Base-by-base conservation (phyloP, 1,284 basidiomycete species). In the Entoloma clypeatum region DNA sequence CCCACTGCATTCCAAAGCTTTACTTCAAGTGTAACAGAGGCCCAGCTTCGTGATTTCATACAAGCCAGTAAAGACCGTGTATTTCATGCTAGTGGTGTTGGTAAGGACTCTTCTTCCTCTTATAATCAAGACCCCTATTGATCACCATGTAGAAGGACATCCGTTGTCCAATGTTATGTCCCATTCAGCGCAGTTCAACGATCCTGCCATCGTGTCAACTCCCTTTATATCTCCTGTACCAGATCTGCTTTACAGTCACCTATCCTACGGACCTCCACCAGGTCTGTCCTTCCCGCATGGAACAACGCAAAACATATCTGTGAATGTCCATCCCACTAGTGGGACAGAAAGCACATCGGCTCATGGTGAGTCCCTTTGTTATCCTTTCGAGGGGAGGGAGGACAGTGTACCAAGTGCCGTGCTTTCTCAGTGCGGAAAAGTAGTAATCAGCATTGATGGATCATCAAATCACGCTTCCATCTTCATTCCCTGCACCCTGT, bases 131-230 rank as follows among this genome's bases (percentile, higher is more conserved):
- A n/a, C n/a, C n/a, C n/a, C n/a, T n/a, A n/a, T n/a, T n/a, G n/a
- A n/a, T n/a, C n/a, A n/a, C n/a, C n/a, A n/a, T n/a, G n/a, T n/a
- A n/a, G n/a, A n/a, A n/a, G n/a, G n/a, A n/a, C n/a, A n/a, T n/a
- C n/a, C n/a, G 28, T 62, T 33, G 68, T 67, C 48, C 50, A 60
- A 47, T 49, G 61, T 30, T 56, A 72, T 43, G 72, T 60, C 25
- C 21, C 44, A 41, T 30, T 30, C 23, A n/a, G 17, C 37, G 41
- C 61, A 72, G 23, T 88, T 86, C 61, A 71, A 68, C 49, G 86
- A 89, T 55, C 86, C 86, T 36, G 86, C 86, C 11, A 89, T 89
- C 44, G 87, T 89, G 84, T 83, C 86, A 31, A 82, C 81, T 22
- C 73, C 78, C 47, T 72, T 86, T 57, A 65, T 71, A 6, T 66